These are phyloP conservation scores for Articulospora tetracladia DNA, from an alignment of 495 filamentous ascomycete species.

Conservation along the genomic window DNA sequence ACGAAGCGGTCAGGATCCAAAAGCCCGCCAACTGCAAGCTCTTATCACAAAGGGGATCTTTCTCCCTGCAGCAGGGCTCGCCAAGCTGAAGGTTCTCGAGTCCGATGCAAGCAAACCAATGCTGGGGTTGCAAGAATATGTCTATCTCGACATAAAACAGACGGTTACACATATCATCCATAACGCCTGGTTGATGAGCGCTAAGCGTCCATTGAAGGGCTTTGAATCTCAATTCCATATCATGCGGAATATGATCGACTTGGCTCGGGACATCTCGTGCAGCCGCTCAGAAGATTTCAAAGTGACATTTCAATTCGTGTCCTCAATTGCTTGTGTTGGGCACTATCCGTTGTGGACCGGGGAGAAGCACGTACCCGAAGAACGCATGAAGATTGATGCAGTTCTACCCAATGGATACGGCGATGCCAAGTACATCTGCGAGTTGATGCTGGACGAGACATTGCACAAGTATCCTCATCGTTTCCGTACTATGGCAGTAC, in stretches of 20 bases:
- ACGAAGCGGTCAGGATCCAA: slow-evolving; percentile 18
- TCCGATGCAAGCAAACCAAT: slow-evolving; percentile 39
- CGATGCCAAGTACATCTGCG: slow-evolving; percentile 48
- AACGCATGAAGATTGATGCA: slow-evolving; percentile 28
- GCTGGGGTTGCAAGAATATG: slow-evolving; percentile 39
- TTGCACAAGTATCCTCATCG: slow-evolving; percentile 37
- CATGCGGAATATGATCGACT: slow-evolving; percentile 42
- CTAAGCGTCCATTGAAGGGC: slow-evolving; percentile 33
- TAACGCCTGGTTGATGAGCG: slow-evolving; percentile 58
- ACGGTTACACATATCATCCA: slow-evolving; percentile 53
- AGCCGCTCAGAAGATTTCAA: slow-evolving; percentile 19
- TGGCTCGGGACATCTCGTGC: slow-evolving; percentile 34
- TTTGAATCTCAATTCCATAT: slow-evolving; percentile 48
- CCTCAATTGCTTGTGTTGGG: slow-evolving; percentile 49
- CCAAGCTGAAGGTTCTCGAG: slow-evolving; percentile 43
- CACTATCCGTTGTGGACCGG: slow-evolving; percentile 33
- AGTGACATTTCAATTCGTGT: slow-evolving; percentile 49
- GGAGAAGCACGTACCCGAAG: slow-evolving; percentile 31
- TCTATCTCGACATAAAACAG: slow-evolving; percentile 35
- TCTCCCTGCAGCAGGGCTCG: slow-evolving; percentile 20
- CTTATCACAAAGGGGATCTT: slow-evolving; percentile 32
- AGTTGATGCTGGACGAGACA: slow-evolving; percentile 46
- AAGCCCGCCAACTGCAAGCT: slow-evolving; percentile 35
- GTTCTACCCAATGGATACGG: slow-evolving; percentile 44
- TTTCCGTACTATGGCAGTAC: slow-evolving; percentile 41